Conservation (phyloP, 2,329 filamentous ascomycete species). For the Diaporthe ilicicola region DNA sequence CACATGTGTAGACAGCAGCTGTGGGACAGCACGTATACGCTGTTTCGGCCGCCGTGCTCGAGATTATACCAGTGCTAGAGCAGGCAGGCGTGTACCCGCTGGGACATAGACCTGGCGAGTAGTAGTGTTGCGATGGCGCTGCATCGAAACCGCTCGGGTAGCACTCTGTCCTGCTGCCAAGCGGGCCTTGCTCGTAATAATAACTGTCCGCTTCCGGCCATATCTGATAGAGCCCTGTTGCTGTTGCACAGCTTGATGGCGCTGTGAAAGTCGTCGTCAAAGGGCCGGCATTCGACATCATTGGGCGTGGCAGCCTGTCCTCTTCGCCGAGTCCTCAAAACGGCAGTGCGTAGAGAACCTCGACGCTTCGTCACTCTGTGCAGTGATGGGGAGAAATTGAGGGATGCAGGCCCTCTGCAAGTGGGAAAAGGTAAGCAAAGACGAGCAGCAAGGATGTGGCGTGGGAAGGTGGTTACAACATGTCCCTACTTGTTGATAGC, state of each 20-base stretch:
- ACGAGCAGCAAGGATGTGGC: slow-evolving; percentile 14
- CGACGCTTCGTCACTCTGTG: neutral
- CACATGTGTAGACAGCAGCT: slow-evolving; percentile 37
- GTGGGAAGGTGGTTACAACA: slow-evolving; percentile 18
- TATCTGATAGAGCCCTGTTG: slow-evolving; percentile 39
- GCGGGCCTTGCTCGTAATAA: slow-evolving; percentile 39
- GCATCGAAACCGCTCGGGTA: slow-evolving; percentile 39
- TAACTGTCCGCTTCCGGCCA: slow-evolving; percentile 32
- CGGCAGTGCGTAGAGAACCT: neutral
- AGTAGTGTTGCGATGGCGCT: slow-evolving; percentile 39
- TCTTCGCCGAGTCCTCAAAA: slow-evolving; percentile 29
- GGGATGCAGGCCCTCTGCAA: neutral
- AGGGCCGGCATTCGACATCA: slow-evolving; percentile 36
- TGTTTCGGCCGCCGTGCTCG: slow-evolving; percentile 38
- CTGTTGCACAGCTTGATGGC: slow-evolving; percentile 38
- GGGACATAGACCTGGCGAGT: slow-evolving; percentile 41
- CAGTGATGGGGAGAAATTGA: neutral
- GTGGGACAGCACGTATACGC: slow-evolving; percentile 40
- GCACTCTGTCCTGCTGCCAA: slow-evolving; percentile 38
- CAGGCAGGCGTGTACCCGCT: slow-evolving; percentile 41
- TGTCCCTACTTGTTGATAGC: slow-evolving; percentile 13
- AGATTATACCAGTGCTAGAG: slow-evolving; percentile 34
- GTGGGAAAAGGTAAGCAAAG: neutral
- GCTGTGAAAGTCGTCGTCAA: slow-evolving; percentile 41
- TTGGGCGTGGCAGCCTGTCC: slow-evolving; percentile 15